Conservation (phyloP, 768 basidiomycete species). For the Russula abietina region DNA sequence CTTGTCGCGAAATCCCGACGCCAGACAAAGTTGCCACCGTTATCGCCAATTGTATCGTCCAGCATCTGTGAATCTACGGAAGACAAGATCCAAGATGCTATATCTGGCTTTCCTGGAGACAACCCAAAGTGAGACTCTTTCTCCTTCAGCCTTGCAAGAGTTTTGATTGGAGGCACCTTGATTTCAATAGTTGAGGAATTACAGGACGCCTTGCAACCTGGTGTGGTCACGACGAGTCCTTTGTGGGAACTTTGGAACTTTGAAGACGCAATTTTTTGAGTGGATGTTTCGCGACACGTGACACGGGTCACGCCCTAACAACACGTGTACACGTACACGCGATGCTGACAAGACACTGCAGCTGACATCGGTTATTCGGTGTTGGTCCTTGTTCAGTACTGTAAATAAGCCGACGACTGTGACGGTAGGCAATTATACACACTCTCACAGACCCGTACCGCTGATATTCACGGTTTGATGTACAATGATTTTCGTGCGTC, state of each 20-base stretch:
- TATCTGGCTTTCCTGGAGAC: constrained; percentile 41
- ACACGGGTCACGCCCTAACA: too few species aligned
- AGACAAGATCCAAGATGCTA: constrained; percentile 57
- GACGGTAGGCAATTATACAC: not conserved
- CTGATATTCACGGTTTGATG: not conserved
- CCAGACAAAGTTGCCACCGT: constrained; percentile 37
- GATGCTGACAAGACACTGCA: too few species aligned
- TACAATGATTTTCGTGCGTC: not conserved
- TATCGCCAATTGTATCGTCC: constrained; percentile 33
- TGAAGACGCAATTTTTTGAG: too few species aligned
- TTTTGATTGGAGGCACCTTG: constrained; percentile 35
- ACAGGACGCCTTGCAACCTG: not conserved
- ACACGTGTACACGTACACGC: too few species aligned
- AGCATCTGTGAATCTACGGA: constrained; percentile 29
- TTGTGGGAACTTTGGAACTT: not conserved
- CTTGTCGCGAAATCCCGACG: constrained; percentile 45
- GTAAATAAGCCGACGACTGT: too few species aligned
- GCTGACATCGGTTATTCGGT: too few species aligned
- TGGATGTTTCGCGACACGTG: too few species aligned
- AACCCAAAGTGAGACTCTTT: constrained; percentile 34
- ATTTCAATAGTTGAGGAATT: not conserved
- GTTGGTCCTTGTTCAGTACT: too few species aligned
- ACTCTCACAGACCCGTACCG: not conserved
- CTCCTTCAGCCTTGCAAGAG: constrained; percentile 46
- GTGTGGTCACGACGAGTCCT: not conserved